These are phyloP conservation scores for Solanum hybrid DNA, from an alignment of 305 asterid species.

Conservation along the genomic window DNA sequence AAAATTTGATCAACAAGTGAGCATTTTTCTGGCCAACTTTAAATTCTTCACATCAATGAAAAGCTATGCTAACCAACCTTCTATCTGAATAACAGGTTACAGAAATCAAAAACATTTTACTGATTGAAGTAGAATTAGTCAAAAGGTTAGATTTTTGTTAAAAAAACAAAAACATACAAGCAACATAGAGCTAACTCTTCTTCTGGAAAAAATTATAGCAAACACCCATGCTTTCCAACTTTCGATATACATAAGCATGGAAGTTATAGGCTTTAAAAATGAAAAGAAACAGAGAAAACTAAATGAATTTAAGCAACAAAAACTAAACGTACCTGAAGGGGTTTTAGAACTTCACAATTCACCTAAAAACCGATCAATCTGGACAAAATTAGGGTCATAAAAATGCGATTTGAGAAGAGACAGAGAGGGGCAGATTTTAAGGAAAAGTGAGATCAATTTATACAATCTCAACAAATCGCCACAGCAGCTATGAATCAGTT, in stretches of 20 bases:
- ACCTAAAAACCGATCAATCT: neutral
- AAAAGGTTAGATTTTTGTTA: neutral
- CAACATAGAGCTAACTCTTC: neutral
- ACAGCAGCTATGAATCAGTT: neutral
- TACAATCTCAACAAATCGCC: neutral
- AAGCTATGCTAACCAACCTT: neutral
- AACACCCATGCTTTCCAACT: neutral
- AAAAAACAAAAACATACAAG: neutral
- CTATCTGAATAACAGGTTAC: neutral
- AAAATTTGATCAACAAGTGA: neutral
- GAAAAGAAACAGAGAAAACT: neutral
- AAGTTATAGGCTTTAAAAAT: neutral
- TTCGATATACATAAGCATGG: neutral
- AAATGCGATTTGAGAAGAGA: neutral
- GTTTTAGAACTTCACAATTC: neutral
- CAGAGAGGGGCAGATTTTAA: neutral
- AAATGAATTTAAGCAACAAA: neutral
- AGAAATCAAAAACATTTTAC: neutral
- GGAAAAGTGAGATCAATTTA: neutral
- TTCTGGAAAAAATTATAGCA: neutral
- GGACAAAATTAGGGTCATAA: neutral
- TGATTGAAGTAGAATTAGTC: neutral
- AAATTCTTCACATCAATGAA: neutral
- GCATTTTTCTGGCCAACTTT: neutral
- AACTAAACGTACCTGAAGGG: neutral